Conservation (phyloP, 2,329 filamentous ascomycete species). For the Rhynchosporium graminicola region DNA sequence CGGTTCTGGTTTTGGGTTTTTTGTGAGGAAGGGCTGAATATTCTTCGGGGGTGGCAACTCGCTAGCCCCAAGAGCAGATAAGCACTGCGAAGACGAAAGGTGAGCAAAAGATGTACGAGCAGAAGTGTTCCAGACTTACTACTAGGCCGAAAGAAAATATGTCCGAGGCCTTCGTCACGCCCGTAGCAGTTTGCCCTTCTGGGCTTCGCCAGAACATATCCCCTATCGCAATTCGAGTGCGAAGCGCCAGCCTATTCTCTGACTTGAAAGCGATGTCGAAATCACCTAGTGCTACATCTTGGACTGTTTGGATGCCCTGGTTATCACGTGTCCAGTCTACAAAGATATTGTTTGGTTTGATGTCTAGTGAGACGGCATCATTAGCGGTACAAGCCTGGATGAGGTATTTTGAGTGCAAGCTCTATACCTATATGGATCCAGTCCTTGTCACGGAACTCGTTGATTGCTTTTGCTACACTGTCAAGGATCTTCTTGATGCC, state of each 20-base stretch:
- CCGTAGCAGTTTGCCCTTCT: constrained; percentile 9
- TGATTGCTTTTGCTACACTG: background rate
- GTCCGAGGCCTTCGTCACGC: constrained; percentile 15
- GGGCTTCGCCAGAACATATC: constrained; percentile 18
- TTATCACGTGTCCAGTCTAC: constrained; percentile 17
- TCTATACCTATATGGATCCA: background rate
- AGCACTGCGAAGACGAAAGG: background rate
- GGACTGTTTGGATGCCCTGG: constrained; percentile 5
- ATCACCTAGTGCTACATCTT: constrained; percentile 6
- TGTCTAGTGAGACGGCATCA: constrained; percentile 3
- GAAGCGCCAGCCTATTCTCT: constrained; percentile 2
- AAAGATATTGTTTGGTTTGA: constrained; percentile 32
- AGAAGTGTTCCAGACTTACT: constrained; percentile 7
- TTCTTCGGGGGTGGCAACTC: constrained; percentile 5
- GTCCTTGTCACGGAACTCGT: background rate
- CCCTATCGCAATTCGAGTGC: constrained; percentile 15
- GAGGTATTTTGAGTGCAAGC: background rate
- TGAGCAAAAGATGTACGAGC: background rate
- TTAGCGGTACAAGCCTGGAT: background rate
- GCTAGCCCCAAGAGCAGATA: background rate
- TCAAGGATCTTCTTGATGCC: background rate
- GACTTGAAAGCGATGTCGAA: constrained; percentile 17
- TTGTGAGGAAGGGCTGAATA: constrained; percentile 9
- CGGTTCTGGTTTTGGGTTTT: constrained; percentile 11
- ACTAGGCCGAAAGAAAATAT: constrained; percentile 14